A percentile compares a stretch with the other conserved stretches of the same genome.
These are phyloP conservation scores for Blastocladiella britannica DNA, from an alignment of 192 early-diverging fungal species.

Conservation along the genomic window DNA sequence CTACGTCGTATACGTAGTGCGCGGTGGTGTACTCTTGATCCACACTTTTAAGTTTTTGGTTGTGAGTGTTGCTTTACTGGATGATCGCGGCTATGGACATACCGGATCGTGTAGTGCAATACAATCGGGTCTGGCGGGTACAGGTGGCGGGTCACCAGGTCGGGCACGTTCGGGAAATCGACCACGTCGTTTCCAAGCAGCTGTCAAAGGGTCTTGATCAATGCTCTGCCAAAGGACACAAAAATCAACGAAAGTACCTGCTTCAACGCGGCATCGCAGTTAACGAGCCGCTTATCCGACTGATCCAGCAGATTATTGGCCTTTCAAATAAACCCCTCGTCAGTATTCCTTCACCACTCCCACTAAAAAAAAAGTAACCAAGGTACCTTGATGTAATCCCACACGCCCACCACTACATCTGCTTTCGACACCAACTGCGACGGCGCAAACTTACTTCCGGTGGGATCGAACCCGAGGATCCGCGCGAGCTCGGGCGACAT, in stretches of 20 bases:
- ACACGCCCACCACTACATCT: slow-evolving; percentile 64
- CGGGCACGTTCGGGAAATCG: slow-evolving; percentile 59
- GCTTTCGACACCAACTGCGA: slow-evolving; percentile 34
- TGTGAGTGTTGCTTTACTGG: too few species aligned
- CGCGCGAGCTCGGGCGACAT: slow-evolving; percentile 47
- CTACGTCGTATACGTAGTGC: slow-evolving; percentile 69
- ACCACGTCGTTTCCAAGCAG: slow-evolving; percentile 45
- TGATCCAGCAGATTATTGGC: slow-evolving; percentile 62
- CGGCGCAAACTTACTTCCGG: neutral
- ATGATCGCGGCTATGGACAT: slow-evolving; percentile 7
- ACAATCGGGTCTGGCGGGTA: slow-evolving; percentile 65
- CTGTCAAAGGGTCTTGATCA: slow-evolving; percentile 11
- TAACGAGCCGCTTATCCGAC: slow-evolving; percentile 70
- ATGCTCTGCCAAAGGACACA: neutral
- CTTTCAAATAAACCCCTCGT: too few species aligned
- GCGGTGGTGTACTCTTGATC: slow-evolving; percentile 58
- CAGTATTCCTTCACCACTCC: too few species aligned
- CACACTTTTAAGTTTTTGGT: slow-evolving; percentile 22
- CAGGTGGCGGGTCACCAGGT: slow-evolving; percentile 53
- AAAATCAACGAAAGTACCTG: slow-evolving; percentile 20
- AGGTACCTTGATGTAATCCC: slow-evolving; percentile 85
- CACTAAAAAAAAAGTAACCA: neutral
- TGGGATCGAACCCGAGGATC: slow-evolving; percentile 39
- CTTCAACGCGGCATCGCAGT: slow-evolving; percentile 52
- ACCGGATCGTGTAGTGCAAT: slow-evolving; percentile 74